Evolutionary conservation across 2,329 filamentous ascomycete species (phyloP).

Genomic region (Verticillium tricorpus): DNA sequence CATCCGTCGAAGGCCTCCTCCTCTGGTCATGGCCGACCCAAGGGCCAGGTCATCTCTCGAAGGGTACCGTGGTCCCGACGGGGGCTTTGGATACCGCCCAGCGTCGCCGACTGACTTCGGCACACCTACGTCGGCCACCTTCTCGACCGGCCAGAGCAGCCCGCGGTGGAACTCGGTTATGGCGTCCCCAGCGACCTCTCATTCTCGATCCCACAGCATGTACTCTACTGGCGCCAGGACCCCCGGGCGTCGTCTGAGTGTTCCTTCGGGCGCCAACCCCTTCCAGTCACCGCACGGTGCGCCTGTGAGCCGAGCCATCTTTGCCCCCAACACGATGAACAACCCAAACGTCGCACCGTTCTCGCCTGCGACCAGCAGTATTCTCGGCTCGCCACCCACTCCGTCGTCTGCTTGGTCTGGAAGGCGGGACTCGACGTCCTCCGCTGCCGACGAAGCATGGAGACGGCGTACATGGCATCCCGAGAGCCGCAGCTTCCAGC

Average conservation of each 20-base stretch:
- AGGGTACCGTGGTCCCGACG: constrained; percentile 38
- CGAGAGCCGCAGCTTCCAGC: constrained; percentile 60
- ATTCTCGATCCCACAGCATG: constrained; percentile 68
- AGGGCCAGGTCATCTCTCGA: constrained; percentile 22
- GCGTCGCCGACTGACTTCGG: constrained; percentile 71
- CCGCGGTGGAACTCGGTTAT: constrained; percentile 67
- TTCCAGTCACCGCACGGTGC: constrained; percentile 62
- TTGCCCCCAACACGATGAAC: constrained; percentile 49
- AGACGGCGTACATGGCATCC: constrained; percentile 89
- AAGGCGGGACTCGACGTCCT: constrained; percentile 60
- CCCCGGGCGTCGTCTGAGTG: constrained; percentile 72
- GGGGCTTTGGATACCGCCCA: constrained; percentile 61
- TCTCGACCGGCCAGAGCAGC: constrained; percentile 71
- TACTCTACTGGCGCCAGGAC: constrained; percentile 60
- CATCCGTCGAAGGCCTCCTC: constrained; percentile 68
- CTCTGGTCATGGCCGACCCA: constrained; percentile 77
- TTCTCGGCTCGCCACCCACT: constrained; percentile 61
- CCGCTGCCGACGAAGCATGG: constrained; percentile 68
- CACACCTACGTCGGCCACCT: constrained; percentile 80
- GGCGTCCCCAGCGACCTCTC: constrained; percentile 67
- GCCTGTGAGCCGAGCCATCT: constrained; percentile 51
- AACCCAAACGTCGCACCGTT: constrained; percentile 51
- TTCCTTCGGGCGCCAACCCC: constrained; percentile 70
- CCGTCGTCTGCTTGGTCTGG: constrained; percentile 55
- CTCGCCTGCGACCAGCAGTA: constrained; percentile 52